Evolutionary conservation across 306 rosid species (phyloP).

Genomic region (Glycine latifolia): DNA sequence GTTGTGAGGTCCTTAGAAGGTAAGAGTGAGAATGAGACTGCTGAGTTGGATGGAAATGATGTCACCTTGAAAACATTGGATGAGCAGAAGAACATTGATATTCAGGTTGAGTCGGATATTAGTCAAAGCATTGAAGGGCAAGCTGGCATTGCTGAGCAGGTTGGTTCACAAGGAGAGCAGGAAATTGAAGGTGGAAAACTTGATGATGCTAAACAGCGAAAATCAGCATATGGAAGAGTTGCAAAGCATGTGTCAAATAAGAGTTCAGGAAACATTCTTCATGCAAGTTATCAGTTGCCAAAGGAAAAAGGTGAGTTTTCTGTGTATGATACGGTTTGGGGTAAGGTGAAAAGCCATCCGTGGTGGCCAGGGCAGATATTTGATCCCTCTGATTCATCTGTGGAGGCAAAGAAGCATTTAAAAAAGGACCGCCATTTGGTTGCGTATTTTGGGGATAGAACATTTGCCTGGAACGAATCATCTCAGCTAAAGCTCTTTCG

Average conservation of each 20-base stretch:
- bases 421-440: slow-evolving; percentile 84
- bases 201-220: slow-evolving; percentile 43
- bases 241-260: slow-evolving; percentile 32
- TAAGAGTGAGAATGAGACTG: slow-evolving; percentile 27
- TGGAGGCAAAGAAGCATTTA: slow-evolving; percentile 79
- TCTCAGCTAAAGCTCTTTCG: slow-evolving; percentile 77
- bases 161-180: slow-evolving; percentile 54
- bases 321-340: slow-evolving; percentile 90
- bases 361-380: slow-evolving; percentile 99
- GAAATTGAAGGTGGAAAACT: slow-evolving; percentile 57
- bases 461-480: slow-evolving; percentile 96
- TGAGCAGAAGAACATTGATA: slow-evolving; percentile 47
- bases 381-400: slow-evolving; percentile 82
- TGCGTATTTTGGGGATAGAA: slow-evolving; percentile 91
- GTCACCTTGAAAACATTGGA: slow-evolving; percentile 44
- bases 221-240: slow-evolving; percentile 47
- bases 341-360: slow-evolving; percentile 97
- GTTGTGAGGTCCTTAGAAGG: slow-evolving; percentile 45
- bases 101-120: slow-evolving; percentile 40
- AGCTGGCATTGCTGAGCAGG: slow-evolving; percentile 43
- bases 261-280: slow-evolving; percentile 46
- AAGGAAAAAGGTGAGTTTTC: slow-evolving; percentile 70
- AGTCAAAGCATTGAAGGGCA: slow-evolving; percentile 44
- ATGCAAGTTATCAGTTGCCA: slow-evolving; percentile 60
- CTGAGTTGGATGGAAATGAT: slow-evolving; percentile 35